Evolutionary conservation across 768 basidiomycete genomes (phyloP).

Genomic region (Lentinula lateritia): DNA sequence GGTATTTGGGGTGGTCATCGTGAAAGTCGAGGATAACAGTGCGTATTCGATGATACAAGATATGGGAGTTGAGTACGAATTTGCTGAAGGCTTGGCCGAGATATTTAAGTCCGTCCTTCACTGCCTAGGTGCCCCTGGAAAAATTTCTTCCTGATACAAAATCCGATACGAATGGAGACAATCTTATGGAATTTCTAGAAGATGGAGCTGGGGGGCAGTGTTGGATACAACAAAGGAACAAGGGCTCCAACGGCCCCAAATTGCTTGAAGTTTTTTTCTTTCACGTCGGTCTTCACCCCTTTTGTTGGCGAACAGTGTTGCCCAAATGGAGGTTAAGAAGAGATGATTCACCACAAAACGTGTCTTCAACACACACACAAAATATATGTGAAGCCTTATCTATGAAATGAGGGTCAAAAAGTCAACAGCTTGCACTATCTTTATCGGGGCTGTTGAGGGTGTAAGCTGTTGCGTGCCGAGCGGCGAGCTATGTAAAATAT

Average conservation of each 20-base stretch:
- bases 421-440: neutral
- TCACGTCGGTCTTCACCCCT: neutral
- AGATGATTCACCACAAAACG: neutral
- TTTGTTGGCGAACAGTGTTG: neutral
- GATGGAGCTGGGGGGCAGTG: neutral
- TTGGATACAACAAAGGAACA: neutral
- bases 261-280: neutral
- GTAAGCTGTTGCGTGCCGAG: neutral
- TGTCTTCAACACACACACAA: neutral
- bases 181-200: neutral
- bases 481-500: neutral
- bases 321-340: neutral
- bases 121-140: neutral
- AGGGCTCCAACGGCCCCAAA: neutral
- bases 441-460: neutral
- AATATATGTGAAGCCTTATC: neutral
- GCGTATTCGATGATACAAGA: neutral
- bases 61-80: neutral
- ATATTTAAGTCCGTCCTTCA: neutral
- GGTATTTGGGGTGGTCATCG: neutral
- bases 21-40: neutral
- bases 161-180: neutral
- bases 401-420: neutral
- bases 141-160: neutral
- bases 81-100: neutral